Evolutionary conservation across 768 basidiomycete species (phyloP).

Genomic region (Agaricus sinodeliciosus): DNA sequence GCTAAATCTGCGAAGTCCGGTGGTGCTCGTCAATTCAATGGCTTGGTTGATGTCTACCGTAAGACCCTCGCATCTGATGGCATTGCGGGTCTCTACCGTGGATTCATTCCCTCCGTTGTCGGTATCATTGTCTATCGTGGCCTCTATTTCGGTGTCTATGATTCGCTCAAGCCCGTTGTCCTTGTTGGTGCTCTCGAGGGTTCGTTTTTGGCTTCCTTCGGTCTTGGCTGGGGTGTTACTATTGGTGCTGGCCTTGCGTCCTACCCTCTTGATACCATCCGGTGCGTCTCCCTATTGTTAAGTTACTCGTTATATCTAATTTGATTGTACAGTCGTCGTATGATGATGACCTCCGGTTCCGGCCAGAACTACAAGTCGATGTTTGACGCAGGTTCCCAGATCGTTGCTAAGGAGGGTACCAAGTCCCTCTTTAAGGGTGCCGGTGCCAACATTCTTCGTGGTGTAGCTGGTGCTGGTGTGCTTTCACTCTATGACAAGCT

Average conservation of each 20-base stretch:
- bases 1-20: slow-evolving; percentile 95
- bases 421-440: slow-evolving; percentile 99
- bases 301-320: slow-evolving; percentile 10
- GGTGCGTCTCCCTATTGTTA: slow-evolving; percentile 35
- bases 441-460: slow-evolving; percentile 93
- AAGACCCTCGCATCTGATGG: slow-evolving; percentile 98
- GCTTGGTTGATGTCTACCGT: slow-evolving; percentile 92
- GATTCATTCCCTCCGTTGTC: slow-evolving; percentile 97
- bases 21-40: slow-evolving; percentile 94
- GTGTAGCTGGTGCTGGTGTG: slow-evolving; percentile 99
- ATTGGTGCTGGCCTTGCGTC: slow-evolving; percentile 99
- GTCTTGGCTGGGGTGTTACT: slow-evolving; percentile 98
- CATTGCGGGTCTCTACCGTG: slow-evolving; percentile 99
- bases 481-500: slow-evolving; percentile 98
- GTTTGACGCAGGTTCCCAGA: slow-evolving; percentile 94
- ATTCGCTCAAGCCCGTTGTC: slow-evolving; percentile 94
- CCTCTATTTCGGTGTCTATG: slow-evolving; percentile 98
- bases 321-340: slow-evolving; percentile 77
- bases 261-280: slow-evolving; percentile 89
- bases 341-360: slow-evolving; percentile 99
- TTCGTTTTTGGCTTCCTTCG: slow-evolving; percentile 95
- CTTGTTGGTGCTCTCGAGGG: slow-evolving; percentile 94
- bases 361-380: slow-evolving; percentile 98
- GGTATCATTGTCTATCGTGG: slow-evolving; percentile 99
- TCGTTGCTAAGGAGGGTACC: slow-evolving; percentile 90